Evolutionary conservation across 495 filamentous ascomycete genomes (phyloP).

Genomic region (Tuber magnatum): DNA sequence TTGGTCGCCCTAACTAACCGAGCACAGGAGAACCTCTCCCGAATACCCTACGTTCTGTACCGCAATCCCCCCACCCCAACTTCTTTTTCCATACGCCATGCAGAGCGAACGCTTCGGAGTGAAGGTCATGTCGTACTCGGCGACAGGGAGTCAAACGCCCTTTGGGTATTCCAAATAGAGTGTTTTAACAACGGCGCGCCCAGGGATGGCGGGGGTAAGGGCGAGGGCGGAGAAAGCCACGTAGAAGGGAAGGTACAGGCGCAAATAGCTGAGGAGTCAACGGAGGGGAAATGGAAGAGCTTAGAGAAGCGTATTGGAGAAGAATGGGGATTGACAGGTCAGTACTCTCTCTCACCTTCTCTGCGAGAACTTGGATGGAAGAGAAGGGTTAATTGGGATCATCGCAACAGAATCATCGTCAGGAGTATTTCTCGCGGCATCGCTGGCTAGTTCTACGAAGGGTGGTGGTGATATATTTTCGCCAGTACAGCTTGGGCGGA

Average conservation of each 20-base stretch:
- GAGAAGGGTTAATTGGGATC: background rate
- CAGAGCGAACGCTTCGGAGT: slow-evolving; percentile 29
- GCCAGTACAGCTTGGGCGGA: slow-evolving; percentile 1
- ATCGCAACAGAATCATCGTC: slow-evolving; percentile 22
- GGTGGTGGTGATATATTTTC: slow-evolving; percentile 1
- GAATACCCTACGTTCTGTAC: slow-evolving; percentile 34
- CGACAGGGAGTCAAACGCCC: slow-evolving; percentile 28
- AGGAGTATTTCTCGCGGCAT: slow-evolving; percentile 33
- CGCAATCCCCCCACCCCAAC: slow-evolving; percentile 13
- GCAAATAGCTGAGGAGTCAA: slow-evolving; percentile 35
- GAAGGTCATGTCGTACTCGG: slow-evolving; percentile 36
- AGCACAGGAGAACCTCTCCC: slow-evolving; percentile 33
- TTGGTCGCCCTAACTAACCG: slow-evolving; percentile 8
- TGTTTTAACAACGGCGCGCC: slow-evolving; percentile 17
- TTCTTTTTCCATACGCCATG: slow-evolving; percentile 21
- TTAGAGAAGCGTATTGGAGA: slow-evolving; percentile 29
- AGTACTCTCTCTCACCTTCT: background rate
- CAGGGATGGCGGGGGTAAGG: background rate
- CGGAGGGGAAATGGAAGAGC: slow-evolving; percentile 37
- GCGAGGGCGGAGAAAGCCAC: slow-evolving; percentile 15
- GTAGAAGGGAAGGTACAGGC: slow-evolving; percentile 33
- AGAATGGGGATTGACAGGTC: slow-evolving; percentile 37
- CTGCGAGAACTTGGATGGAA: background rate
- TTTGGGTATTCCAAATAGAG: slow-evolving; percentile 38
- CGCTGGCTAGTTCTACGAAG: slow-evolving; percentile 24